Base-by-base conservation (phyloP, 2,329 filamentous ascomycete species). In the Penicillium sp. region DNA sequence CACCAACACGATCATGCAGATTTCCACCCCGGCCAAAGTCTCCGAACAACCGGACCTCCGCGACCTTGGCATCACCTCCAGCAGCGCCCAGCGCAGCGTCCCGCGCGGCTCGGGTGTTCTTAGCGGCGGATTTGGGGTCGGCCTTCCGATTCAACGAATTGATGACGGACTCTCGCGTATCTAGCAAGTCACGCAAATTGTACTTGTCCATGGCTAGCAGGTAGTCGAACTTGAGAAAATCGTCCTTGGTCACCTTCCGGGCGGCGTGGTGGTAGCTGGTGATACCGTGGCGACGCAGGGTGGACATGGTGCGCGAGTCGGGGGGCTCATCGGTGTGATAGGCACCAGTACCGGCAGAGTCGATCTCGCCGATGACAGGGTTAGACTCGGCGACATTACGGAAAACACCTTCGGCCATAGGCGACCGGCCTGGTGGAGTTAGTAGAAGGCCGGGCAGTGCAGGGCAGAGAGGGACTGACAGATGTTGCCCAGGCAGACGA, bases 381-480 rank as follows among this genome's bases (percentile, higher is more conserved):
- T 87, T 61, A 7, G 75, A 82, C 60, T 82, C 79, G 33, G 82
- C 81, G 33, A 94, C 76, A 54, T 86, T 83, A 52, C 85, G 84
- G 76, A 99, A 97, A 59, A 96, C 89, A 43, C 90, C 94, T 78
- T 97, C 93, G 39, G 92, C 91, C 94, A 99, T 97, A 26, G 94
- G 90, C 7, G 91, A 96, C 54, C 84, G 83, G 67, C 83, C 80
- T 81, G 29, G 15, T n/a, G 40, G 40, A 40, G 33, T 54, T 37
- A 54, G 43, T 17, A 39, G 12, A 24, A 27, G 20, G 30, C n/a
- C 17, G 23, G 13, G 26, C 21, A 34, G 30, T 27, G 17, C 33
- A 13, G 8, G 21, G 41, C 42, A 17, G 34, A 52, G 15, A 20
- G 26, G 24, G 44, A 54, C 71, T 45, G 66, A 83, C 91, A 99